A percentile compares a stretch with the other conserved stretches of the same genome.
phyloP scores from a whole-genome alignment of 2,329 filamentous ascomycete species.

The Aureobasidium sp. region DNA sequence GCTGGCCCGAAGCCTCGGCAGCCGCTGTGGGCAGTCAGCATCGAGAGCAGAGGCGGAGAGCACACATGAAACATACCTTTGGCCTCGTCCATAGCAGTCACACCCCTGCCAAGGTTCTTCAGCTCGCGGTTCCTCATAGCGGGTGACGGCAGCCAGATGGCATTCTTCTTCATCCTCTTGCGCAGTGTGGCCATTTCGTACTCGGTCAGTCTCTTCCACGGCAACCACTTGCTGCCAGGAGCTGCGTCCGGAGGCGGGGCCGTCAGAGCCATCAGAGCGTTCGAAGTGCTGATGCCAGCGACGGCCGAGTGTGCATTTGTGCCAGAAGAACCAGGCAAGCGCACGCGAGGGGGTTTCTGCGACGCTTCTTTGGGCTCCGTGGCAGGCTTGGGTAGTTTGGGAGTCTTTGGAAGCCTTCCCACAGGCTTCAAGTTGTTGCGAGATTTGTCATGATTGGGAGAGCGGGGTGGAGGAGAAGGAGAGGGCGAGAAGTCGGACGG shows the following conservation, averaged over 20 bases:
- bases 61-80: slow-evolving; percentile 11
- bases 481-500: slow-evolving; percentile 26
- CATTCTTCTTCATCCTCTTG: slow-evolving; percentile 88
- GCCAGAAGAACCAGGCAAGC: slow-evolving; percentile 37
- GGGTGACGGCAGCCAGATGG: slow-evolving; percentile 73
- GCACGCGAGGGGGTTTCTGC: slow-evolving; percentile 34
- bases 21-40: slow-evolving; percentile 39
- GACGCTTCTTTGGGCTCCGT: slow-evolving; percentile 33
- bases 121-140: slow-evolving; percentile 79
- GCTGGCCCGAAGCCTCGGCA: slow-evolving; percentile 56
- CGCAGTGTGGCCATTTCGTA: slow-evolving; percentile 63
- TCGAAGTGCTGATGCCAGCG: slow-evolving; percentile 52
- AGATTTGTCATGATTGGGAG: slow-evolving; percentile 21
- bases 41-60: slow-evolving; percentile 34
- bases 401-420: slow-evolving; percentile 18
- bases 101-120: slow-evolving; percentile 55
- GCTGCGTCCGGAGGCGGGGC: slow-evolving; percentile 52
- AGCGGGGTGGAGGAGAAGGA: slow-evolving; percentile 29
- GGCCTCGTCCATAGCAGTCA: slow-evolving; percentile 33
- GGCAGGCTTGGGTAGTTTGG: slow-evolving; percentile 28
- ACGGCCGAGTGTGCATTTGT: slow-evolving; percentile 47
- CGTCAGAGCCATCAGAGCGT: slow-evolving; percentile 49
- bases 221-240: slow-evolving; percentile 51
- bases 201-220: slow-evolving; percentile 57
- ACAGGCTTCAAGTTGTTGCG: slow-evolving; percentile 12